These are phyloP conservation scores for Ulmus americana DNA, from an alignment of 331 rosid genomes.

Conservation along the genomic window DNA sequence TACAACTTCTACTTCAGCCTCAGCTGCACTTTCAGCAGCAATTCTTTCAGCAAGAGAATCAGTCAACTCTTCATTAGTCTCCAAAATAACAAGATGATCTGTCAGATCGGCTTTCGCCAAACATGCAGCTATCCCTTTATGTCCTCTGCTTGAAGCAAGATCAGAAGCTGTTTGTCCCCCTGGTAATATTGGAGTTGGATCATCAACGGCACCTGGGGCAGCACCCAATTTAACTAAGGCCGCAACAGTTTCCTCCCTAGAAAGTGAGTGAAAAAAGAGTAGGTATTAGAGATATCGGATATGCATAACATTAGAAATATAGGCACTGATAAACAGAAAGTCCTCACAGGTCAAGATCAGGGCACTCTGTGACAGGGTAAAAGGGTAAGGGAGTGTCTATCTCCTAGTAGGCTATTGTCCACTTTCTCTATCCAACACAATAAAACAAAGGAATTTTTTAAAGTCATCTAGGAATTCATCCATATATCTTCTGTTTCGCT, in stretches of 20 bases:
- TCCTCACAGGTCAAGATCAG: background rate
- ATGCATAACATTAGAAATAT: slow-evolving; percentile 2
- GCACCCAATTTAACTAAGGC: slow-evolving; percentile 51
- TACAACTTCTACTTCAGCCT: slow-evolving; percentile 26
- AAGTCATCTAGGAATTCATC: slow-evolving; percentile 1
- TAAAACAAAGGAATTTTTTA: background rate
- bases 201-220: slow-evolving; percentile 58
- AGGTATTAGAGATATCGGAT: background rate
- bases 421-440: background rate
- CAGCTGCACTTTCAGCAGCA: slow-evolving; percentile 31
- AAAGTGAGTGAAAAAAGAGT: slow-evolving; percentile 15
- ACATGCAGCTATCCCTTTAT: slow-evolving; percentile 74
- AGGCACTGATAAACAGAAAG: slow-evolving; percentile 1
- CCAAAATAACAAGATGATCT: slow-evolving; percentile 36
- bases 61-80: slow-evolving; percentile 29
- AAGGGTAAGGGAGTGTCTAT: background rate
- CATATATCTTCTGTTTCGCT: background rate
- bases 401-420: background rate
- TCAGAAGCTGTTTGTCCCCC: slow-evolving; percentile 70
- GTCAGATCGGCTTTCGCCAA: slow-evolving; percentile 63
- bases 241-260: slow-evolving; percentile 64
- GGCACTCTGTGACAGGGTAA: background rate
- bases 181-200: slow-evolving; percentile 55
- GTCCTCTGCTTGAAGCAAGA: slow-evolving; percentile 66
- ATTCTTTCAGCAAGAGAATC: slow-evolving; percentile 23